These are phyloP conservation scores for Petunia hybrid DNA, from an alignment of 305 asterid species.

Conservation along the genomic window DNA sequence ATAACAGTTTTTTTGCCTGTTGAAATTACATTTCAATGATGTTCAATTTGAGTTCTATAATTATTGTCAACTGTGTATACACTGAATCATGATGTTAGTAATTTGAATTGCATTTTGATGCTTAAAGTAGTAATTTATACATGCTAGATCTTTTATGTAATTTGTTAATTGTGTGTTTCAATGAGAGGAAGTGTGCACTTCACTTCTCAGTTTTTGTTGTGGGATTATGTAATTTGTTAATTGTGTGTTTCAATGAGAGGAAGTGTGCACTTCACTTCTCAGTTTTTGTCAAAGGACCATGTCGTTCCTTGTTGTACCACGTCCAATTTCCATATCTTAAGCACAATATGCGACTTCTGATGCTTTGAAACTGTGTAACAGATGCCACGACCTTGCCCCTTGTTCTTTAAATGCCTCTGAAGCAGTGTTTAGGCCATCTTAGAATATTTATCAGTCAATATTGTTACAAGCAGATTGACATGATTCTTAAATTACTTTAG, in stretches of 20 bases:
- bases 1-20: not conserved
- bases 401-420: not conserved
- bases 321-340: not conserved
- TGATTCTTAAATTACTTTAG: not conserved
- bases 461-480: not conserved
- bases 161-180: not conserved
- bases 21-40: slow-evolving; percentile 16
- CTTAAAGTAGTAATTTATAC: not conserved
- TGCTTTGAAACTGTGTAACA: not conserved
- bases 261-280: not conserved
- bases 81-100: slow-evolving; percentile 5
- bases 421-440: not conserved
- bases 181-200: not conserved
- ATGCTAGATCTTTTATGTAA: not conserved
- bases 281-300: not conserved
- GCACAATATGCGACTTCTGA: not conserved
- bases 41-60: slow-evolving; percentile 19
- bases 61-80: slow-evolving; percentile 11
- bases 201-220: not conserved
- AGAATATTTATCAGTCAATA: not conserved
- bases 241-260: not conserved
- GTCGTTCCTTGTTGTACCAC: no score
- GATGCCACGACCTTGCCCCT: not conserved
- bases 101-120: slow-evolving; percentile 17
- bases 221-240: not conserved